Conservation (phyloP, 768 basidiomycete genomes). For the Nevesoporus exiguus region DNA sequence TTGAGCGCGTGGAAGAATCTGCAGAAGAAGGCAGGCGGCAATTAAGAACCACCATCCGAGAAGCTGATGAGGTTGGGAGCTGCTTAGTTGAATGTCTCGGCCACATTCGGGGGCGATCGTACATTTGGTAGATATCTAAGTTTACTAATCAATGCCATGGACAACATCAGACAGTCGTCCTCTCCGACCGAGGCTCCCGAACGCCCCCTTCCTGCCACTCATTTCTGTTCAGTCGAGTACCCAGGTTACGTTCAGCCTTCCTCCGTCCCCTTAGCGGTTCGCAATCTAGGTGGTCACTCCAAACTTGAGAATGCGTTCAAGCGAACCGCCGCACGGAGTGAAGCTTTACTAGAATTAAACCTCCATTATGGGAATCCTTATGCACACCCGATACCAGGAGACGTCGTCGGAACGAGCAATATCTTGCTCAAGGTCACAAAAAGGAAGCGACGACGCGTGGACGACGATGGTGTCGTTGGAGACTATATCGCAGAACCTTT, state of each 20-base stretch:
- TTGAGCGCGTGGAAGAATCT: slow-evolving; percentile 38
- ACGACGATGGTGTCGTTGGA: slow-evolving; percentile 39
- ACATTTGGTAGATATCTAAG: neutral
- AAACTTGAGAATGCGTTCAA: slow-evolving; percentile 76
- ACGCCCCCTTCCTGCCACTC: slow-evolving; percentile 48
- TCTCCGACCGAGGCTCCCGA: slow-evolving; percentile 34
- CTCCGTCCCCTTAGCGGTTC: slow-evolving; percentile 60
- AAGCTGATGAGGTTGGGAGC: too few species aligned
- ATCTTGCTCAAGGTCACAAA: slow-evolving; percentile 84
- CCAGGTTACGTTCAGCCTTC: slow-evolving; percentile 74
- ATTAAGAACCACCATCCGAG: slow-evolving; percentile 5
- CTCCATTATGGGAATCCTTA: slow-evolving; percentile 74
- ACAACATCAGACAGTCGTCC: slow-evolving; percentile 3
- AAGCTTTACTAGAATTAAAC: slow-evolving; percentile 70
- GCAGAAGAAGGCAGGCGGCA: slow-evolving; percentile 27
- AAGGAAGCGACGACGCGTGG: slow-evolving; percentile 51
- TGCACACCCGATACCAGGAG: slow-evolving; percentile 81
- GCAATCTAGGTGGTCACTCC: slow-evolving; percentile 65
- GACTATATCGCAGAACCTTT: slow-evolving; percentile 73
- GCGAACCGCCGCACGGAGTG: slow-evolving; percentile 57
- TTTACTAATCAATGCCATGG: slow-evolving; percentile 16
- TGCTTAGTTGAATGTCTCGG: neutral
- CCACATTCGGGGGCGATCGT: too few species aligned
- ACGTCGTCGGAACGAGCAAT: slow-evolving; percentile 72
- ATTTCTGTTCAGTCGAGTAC: slow-evolving; percentile 84